phyloP scores from a whole-genome alignment of 2,329 filamentous ascomycete genomes.

The Colletotrichum sp. region DNA sequence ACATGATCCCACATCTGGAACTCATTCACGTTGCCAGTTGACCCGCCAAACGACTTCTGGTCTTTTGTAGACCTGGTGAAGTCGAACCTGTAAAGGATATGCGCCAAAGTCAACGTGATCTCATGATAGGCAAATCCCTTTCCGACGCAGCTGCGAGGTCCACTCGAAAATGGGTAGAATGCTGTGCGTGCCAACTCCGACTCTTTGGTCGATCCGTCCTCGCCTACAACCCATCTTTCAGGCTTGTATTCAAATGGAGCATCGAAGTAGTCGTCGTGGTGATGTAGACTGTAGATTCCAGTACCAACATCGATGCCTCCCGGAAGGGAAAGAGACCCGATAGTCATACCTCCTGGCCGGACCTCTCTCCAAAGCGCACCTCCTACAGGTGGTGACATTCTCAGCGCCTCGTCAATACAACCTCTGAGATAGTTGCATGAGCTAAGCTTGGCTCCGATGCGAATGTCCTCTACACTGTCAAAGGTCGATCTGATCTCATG shows the following conservation, averaged over 20 bases:
- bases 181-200: conserved; percentile 59
- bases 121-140: conserved; percentile 5
- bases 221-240: conserved; percentile 1
- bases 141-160: not conserved
- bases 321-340: conserved; percentile 22
- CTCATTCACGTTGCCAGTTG: conserved; percentile 5
- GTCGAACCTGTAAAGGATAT: not conserved
- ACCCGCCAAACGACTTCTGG: not conserved
- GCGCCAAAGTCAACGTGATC: conserved; percentile 4
- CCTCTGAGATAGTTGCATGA: conserved; percentile 44
- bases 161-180: conserved; percentile 5
- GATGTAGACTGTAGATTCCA: conserved; percentile 25
- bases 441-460: conserved; percentile 33
- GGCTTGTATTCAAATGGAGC: not conserved
- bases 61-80: not conserved
- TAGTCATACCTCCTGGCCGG: not conserved
- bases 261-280: not conserved
- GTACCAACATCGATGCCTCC: conserved; percentile 20
- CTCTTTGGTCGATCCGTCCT: conserved; percentile 50
- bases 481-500: conserved; percentile 39
- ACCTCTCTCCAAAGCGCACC: conserved; percentile 21
- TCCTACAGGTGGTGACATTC: conserved; percentile 21
- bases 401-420: conserved; percentile 37
- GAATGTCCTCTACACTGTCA: conserved; percentile 38
- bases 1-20: conserved; percentile 13